phyloP scores from a whole-genome alignment of 1,284 basidiomycete genomes.

The Puccinia triticina region DNA sequence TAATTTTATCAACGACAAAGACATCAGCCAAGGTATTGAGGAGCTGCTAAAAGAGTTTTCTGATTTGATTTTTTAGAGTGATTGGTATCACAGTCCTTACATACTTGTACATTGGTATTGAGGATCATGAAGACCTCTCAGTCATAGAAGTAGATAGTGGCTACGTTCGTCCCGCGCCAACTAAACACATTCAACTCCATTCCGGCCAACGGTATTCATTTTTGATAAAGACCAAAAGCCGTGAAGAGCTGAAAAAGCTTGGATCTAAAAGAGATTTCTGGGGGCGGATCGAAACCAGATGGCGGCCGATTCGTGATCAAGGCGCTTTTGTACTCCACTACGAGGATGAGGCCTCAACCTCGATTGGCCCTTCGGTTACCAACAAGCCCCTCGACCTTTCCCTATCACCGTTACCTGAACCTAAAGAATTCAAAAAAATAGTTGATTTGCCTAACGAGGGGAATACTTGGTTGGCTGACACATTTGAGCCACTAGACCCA shows the following conservation, averaged over 20 bases:
- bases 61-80: slow-evolving; percentile 1
- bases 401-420: not conserved
- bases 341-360: slow-evolving; percentile 45
- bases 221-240: slow-evolving; percentile 51
- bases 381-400: not conserved
- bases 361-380: not conserved
- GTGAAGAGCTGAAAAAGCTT: slow-evolving; percentile 44
- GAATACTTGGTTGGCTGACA: slow-evolving; percentile 1
- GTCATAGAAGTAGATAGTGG: slow-evolving; percentile 57
- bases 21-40: slow-evolving; percentile 27
- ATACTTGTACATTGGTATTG: slow-evolving; percentile 40
- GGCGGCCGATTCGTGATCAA: slow-evolving; percentile 15
- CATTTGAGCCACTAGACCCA: slow-evolving; percentile 30
- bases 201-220: slow-evolving; percentile 56
- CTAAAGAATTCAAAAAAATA: not conserved
- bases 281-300: slow-evolving; percentile 32
- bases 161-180: slow-evolving; percentile 53
- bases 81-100: slow-evolving; percentile 43
- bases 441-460: slow-evolving; percentile 39
- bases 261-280: slow-evolving; percentile 26
- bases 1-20: slow-evolving; percentile 46
- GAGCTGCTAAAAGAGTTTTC: not conserved
- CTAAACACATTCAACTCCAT: slow-evolving; percentile 54
- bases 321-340: slow-evolving; percentile 45
- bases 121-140: slow-evolving; percentile 43